Evolutionary conservation across 495 filamentous ascomycete genomes (phyloP).

Genomic region (Neurospora sp.): DNA sequence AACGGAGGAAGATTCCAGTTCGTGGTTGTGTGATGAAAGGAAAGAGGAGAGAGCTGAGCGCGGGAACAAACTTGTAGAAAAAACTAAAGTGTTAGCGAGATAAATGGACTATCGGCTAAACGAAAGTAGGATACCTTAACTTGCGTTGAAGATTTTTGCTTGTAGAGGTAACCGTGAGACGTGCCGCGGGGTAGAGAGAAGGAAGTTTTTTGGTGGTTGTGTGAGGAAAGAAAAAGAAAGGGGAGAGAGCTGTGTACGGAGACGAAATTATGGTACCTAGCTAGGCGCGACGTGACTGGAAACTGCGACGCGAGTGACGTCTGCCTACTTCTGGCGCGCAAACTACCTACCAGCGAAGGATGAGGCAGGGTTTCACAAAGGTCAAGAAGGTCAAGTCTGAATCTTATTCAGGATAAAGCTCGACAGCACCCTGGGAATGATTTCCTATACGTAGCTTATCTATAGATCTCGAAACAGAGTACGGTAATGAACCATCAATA

Average conservation of each 20-base stretch:
- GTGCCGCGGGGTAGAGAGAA: not conserved
- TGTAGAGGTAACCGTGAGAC: not conserved
- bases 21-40: not conserved
- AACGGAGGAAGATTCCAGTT: not conserved
- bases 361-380: not conserved
- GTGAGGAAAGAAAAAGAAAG: not conserved
- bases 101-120: not conserved
- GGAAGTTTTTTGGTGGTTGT: not conserved
- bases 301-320: not conserved
- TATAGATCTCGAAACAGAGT: too few species aligned
- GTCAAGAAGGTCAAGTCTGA: not conserved
- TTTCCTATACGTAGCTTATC: too few species aligned
- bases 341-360: not conserved
- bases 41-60: not conserved
- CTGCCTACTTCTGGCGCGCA: not conserved
- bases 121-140: not conserved
- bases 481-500: too few species aligned
- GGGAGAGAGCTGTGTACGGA: not conserved
- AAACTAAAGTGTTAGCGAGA: not conserved
- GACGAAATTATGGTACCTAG: not conserved
- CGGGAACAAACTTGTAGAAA: not conserved
- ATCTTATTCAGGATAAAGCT: too few species aligned
- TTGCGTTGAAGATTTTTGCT: not conserved
- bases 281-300: not conserved
- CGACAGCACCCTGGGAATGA: too few species aligned